Conservation (phyloP, 345 rosid species). For the Combretum micranthum region DNA sequence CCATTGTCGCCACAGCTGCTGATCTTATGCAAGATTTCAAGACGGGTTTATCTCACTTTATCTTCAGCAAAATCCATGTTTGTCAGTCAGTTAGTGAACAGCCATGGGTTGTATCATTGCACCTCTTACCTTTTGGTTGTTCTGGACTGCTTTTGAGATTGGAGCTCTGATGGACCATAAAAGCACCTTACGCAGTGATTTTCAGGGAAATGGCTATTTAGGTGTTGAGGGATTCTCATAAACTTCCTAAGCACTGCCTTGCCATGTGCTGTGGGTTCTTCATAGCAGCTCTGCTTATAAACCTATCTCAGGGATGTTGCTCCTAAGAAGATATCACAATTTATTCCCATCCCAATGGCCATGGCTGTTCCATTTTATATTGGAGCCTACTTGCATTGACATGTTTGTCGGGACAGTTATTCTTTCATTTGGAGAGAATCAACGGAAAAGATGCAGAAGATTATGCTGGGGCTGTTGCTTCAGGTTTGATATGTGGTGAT, state of each 20-base stretch:
- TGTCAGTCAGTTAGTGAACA: conserved; percentile 74
- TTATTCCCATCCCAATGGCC: conserved; percentile 86
- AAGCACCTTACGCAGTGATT: conserved; percentile 83
- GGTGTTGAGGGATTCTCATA: conserved; percentile 73
- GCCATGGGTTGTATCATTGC: conserved; percentile 93
- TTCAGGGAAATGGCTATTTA: conserved; percentile 84
- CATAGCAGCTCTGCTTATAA: conserved; percentile 47
- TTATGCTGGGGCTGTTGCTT: conserved; percentile 74
- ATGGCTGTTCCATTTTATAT: conserved; percentile 90
- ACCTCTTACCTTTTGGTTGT: conserved; percentile 83
- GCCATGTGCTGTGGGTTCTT: conserved; percentile 73
- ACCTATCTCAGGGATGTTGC: conserved; percentile 63
- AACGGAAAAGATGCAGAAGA: conserved; percentile 69
- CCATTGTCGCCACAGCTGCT: conserved; percentile 88
- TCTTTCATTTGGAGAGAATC: conserved; percentile 57
- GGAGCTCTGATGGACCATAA: conserved; percentile 82
- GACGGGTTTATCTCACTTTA: conserved; percentile 72
- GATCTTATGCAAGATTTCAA: conserved; percentile 98
- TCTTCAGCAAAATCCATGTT: conserved; percentile 94
- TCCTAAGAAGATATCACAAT: conserved; percentile 61
- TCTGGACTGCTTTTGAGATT: conserved; percentile 81
- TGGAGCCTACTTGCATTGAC: conserved; percentile 85
- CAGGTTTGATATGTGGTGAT: conserved; percentile 85
- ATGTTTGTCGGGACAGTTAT: conserved; percentile 82
- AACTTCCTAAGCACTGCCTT: conserved; percentile 73